Base-by-base conservation (phyloP, 108 stramenopile genomes). In the Fistulifera pelliculosa region DNA sequence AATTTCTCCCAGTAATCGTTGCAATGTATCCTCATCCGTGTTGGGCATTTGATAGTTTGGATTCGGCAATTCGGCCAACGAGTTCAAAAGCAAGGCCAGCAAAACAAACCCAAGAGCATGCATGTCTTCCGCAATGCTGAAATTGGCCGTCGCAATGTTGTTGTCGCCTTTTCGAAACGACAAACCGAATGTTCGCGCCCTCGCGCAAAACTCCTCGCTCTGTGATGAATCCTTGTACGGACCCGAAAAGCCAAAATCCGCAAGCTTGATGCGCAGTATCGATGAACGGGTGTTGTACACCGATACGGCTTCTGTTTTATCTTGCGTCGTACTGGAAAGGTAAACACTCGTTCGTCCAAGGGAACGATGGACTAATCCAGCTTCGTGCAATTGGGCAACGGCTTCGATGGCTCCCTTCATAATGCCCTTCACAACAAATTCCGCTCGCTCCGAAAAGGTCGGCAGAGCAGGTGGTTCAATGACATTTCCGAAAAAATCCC, bases 21-120 rank as follows among this genome's bases (percentile, higher is more conserved):
- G 88, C 49, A 81, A 60, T 2, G 75, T 83, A 73, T 90, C 88
- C 67, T 90, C 88, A 47, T 90, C 84, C 2, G 84, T 84, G 1
- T 75, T 53, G 2, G 88, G 88, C 66, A 90, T 71, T 18, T 21
- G 54, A 48, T 24, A 31, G 2, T 69, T 47, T 19, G 66, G 52
- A 11, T 53, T 66, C 12, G 79, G 71, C 23, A 77, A 56, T 19
- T 86, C 84, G 24, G 82, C 81, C 25, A 90, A 68, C 11, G 78
- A 70, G 1, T 79, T 74, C 21, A 90, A 73, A 15, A 90, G 54
- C 51, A 90, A 49, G 3, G 71, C 80, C 5, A 86, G 52, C 45
- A 83, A 77, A 8, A 90, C 88, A 71, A 90, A 86, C 41, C 88
- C 88, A 5, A 85, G 55, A 10, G 88, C 88, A 69, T 90, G 84